phyloP scores from a whole-genome alignment of 371 early-diverging fungal genomes.

The Syncephalastrum sp. region DNA sequence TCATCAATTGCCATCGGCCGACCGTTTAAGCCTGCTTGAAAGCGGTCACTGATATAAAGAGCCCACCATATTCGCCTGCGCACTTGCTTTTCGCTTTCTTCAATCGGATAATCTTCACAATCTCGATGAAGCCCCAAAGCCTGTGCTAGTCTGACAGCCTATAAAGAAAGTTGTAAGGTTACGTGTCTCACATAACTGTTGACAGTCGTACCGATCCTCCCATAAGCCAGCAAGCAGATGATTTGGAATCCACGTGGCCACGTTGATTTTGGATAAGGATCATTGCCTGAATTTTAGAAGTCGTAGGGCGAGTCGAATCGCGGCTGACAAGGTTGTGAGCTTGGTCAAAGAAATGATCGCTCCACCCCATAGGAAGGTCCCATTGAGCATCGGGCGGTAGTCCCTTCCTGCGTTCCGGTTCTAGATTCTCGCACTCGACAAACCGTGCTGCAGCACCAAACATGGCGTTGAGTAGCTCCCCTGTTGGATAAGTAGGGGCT shows the following conservation, averaged over 20 bases:
- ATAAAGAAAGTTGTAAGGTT: not conserved
- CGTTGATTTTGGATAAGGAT: conserved; percentile 46
- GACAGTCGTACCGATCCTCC: conserved; percentile 23
- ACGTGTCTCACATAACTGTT: too few relatives aligned
- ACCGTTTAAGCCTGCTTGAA: conserved; percentile 38
- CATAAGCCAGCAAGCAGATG: conserved; percentile 43
- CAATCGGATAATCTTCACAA: conserved; percentile 46
- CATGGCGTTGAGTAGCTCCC: conserved; percentile 47
- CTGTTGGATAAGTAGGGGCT: conserved; percentile 33
- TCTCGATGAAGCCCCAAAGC: conserved; percentile 35
- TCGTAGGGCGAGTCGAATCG: conserved; percentile 26
- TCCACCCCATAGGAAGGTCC: conserved; percentile 47
- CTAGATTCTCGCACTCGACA: conserved; percentile 35
- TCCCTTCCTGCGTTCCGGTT: conserved; percentile 13
- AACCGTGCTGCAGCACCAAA: conserved; percentile 50
- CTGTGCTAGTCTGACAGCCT: conserved; percentile 25
- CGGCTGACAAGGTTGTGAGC: conserved; percentile 28
- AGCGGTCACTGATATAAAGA: conserved; percentile 38
- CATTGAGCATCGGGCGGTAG: conserved; percentile 33
- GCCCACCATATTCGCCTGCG: conserved; percentile 48
- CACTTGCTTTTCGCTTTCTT: conserved; percentile 40
- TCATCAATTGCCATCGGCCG: conserved; percentile 41
- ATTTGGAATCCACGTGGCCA: conserved; percentile 42
- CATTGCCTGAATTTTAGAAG: conserved; percentile 44
- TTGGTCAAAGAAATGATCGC: conserved; percentile 46